These are phyloP conservation scores for Dendrocalamus latiflorus DNA, from an alignment of 202 grass and related monocot species.

Conservation along the genomic window DNA sequence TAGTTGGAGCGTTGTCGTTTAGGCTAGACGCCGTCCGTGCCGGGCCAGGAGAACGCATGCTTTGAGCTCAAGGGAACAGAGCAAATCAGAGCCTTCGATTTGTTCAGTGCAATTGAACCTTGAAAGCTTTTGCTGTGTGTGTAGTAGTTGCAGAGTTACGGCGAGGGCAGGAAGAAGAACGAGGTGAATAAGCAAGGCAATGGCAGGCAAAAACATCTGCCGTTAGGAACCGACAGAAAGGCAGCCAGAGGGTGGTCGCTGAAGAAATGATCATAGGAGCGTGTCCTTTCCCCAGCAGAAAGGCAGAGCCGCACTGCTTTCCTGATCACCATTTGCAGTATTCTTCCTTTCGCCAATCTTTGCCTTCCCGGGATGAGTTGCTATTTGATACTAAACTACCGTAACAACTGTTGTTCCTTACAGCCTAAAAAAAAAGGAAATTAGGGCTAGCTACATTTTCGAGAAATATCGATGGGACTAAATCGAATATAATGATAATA, in stretches of 20 bases:
- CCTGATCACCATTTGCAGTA: not conserved
- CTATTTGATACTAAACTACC: not conserved
- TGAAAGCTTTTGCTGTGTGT: not conserved
- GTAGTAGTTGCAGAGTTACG: not conserved
- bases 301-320: not conserved
- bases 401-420: not conserved
- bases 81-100: not conserved
- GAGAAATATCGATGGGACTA: not conserved
- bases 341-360: not conserved
- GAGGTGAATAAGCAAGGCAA: conserved; percentile 9
- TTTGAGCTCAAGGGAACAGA: not conserved
- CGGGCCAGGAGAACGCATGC: not conserved
- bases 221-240: conserved; percentile 13
- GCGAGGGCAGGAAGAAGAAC: not conserved
- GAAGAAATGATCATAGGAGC: not conserved
- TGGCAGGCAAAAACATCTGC: not conserved
- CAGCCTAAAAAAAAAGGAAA: not conserved
- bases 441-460: not conserved
- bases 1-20: conserved; percentile 25
- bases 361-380: not conserved
- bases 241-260: not conserved
- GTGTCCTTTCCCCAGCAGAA: conserved; percentile 13
- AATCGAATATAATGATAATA: too few species aligned
- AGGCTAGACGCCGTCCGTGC: conserved; percentile 4
- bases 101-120: not conserved